A percentile compares a stretch with the other conserved stretches of the same genome.
phyloP scores from a whole-genome alignment of 768 basidiomycete species.

The Plicaturopsis crispa region DNA sequence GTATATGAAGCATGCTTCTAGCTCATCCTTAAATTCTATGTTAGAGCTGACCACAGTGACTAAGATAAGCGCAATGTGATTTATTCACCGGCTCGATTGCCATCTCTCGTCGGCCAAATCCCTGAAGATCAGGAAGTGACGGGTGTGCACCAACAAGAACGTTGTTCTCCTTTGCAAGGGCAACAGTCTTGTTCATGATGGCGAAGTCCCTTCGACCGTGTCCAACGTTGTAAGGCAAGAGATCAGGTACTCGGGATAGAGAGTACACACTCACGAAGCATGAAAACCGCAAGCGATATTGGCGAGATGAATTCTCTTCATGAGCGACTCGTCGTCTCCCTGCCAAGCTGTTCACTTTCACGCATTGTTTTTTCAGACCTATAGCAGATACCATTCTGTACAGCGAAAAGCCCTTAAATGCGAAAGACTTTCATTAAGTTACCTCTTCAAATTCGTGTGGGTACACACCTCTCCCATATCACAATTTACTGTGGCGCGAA shows the following conservation, averaged over 20 bases:
- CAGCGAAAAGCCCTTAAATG: slow-evolving; percentile 41
- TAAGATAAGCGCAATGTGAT: not conserved
- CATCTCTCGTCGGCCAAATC: slow-evolving; percentile 63
- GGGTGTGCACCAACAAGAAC: slow-evolving; percentile 65
- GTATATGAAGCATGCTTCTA: slow-evolving; percentile 50
- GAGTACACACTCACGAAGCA: slow-evolving; percentile 38
- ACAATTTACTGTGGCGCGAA: slow-evolving; percentile 39
- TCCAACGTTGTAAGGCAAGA: no score
- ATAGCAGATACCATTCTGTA: slow-evolving; percentile 34
- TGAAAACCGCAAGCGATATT: slow-evolving; percentile 68
- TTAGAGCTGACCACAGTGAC: no score
- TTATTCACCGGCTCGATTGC: slow-evolving; percentile 43
- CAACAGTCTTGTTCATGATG: slow-evolving; percentile 58
- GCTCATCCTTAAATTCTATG: no score
- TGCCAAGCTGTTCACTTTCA: slow-evolving; percentile 10
- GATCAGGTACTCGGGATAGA: not conserved
- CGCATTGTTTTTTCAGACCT: not conserved
- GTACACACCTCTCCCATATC: slow-evolving; percentile 47
- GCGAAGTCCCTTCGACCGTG: slow-evolving; percentile 47
- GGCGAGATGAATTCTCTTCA: slow-evolving; percentile 50
- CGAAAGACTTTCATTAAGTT: not conserved
- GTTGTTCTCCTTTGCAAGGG: slow-evolving; percentile 44
- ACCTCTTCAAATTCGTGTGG: not conserved
- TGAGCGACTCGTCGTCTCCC: slow-evolving; percentile 46
- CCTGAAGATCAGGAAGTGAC: slow-evolving; percentile 53